These are phyloP conservation scores for Begonia masoniana DNA, from an alignment of 306 rosid genomes.

Conservation along the genomic window DNA sequence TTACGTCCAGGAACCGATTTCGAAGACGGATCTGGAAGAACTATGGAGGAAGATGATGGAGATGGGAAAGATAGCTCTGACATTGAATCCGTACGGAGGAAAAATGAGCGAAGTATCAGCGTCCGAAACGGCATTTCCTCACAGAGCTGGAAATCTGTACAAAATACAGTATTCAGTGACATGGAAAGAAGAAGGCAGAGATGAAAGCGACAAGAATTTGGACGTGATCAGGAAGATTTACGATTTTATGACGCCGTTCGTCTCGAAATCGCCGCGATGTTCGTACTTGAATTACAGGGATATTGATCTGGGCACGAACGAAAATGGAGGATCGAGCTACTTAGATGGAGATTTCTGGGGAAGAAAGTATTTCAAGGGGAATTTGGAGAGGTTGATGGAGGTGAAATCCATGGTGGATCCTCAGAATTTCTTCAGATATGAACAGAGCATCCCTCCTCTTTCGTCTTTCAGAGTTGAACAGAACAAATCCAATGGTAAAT, in stretches of 20 bases:
- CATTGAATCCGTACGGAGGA: slow-evolving; percentile 59
- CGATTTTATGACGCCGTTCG: slow-evolving; percentile 53
- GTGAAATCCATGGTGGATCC: slow-evolving; percentile 53
- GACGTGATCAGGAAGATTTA: slow-evolving; percentile 31
- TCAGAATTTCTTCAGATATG: slow-evolving; percentile 44
- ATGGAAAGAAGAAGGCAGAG: slow-evolving; percentile 43
- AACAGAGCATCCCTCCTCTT: slow-evolving; percentile 58
- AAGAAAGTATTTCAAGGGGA: slow-evolving; percentile 46
- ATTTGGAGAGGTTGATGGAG: slow-evolving; percentile 47
- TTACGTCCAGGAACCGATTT: slow-evolving; percentile 41
- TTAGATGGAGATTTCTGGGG: slow-evolving; percentile 54
- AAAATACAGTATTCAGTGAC: slow-evolving; percentile 52
- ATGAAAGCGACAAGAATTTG: slow-evolving; percentile 18
- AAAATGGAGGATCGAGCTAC: slow-evolving; percentile 30
- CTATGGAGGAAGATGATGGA: slow-evolving; percentile 57
- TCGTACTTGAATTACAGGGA: slow-evolving; percentile 66
- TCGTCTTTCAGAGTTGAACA: slow-evolving; percentile 8
- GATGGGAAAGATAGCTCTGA: slow-evolving; percentile 26
- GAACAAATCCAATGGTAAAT: slow-evolving; percentile 11
- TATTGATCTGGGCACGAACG: slow-evolving; percentile 55
- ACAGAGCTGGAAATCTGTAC: slow-evolving; percentile 53
- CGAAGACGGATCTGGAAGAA: slow-evolving; percentile 34
- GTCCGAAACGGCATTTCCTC: slow-evolving; percentile 54
- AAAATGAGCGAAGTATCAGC: slow-evolving; percentile 53
- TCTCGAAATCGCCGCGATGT: slow-evolving; percentile 51